A percentile compares a stretch with the other conserved stretches of the same genome.
These are phyloP conservation scores for Tetrahymena thermophila DNA, from an alignment of 73 alveolate genomes.

Conservation along the genomic window DNA sequence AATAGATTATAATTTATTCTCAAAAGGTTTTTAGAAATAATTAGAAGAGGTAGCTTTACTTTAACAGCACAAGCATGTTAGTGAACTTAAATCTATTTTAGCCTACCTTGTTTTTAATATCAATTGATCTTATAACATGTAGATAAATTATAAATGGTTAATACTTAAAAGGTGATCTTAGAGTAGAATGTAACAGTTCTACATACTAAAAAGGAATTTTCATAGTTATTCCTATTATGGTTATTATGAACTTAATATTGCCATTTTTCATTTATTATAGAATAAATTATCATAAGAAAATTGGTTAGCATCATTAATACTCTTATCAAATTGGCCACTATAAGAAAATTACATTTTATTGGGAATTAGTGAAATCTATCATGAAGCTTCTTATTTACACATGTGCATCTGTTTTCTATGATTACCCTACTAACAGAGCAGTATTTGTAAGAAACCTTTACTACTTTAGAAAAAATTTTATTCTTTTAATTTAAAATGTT, in stretches of 20 bases:
- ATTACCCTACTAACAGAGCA: neutral
- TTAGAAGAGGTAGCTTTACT: neutral
- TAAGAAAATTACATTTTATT: neutral
- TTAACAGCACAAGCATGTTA: neutral
- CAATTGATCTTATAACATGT: neutral
- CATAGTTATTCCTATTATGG: neutral
- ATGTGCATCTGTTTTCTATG: neutral
- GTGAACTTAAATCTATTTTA: neutral
- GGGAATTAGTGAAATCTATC: neutral
- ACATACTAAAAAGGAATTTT: neutral
- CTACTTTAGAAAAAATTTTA: neutral
- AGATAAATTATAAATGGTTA: neutral
- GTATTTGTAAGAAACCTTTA: neutral
- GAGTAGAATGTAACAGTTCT: neutral
- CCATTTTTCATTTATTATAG: neutral
- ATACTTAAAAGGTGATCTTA: neutral
- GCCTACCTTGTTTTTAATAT: neutral
- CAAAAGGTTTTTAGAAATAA: neutral
- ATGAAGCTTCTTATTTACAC: neutral
- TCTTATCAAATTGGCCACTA: neutral
- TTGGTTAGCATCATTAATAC: neutral
- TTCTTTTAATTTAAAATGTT: neutral
- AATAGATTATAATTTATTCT: too few species aligned
- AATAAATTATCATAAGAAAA: neutral
- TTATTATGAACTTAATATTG: neutral